Conservation (phyloP, 176 grass and related monocot genomes). For the Aegilops tauschii region DNA sequence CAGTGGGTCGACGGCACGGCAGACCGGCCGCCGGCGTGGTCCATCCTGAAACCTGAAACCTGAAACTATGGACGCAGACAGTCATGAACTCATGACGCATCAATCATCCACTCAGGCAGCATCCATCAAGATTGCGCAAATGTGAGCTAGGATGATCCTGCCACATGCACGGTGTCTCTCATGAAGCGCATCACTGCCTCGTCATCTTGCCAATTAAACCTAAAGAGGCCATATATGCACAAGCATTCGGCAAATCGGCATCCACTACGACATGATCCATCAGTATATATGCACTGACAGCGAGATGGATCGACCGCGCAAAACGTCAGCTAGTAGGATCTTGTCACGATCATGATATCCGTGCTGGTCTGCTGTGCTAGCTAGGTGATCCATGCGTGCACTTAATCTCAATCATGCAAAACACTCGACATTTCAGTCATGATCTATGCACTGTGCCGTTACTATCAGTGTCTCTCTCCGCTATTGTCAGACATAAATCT, state of each 20-base stretch:
- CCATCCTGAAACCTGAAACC: background rate
- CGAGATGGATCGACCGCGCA: background rate
- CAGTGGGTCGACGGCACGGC: background rate
- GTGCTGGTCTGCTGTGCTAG: background rate
- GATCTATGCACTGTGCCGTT: no score
- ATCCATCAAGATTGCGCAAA: background rate
- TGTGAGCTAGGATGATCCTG: constrained; percentile 15
- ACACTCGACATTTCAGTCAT: no score
- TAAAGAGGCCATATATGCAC: background rate
- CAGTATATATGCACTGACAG: no score
- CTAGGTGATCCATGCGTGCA: background rate
- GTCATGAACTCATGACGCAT: background rate
- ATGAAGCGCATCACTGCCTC: background rate
- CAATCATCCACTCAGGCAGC: background rate
- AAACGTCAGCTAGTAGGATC: background rate
- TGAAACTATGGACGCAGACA: no score
- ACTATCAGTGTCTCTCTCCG: no score
- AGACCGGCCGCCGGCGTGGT: no score
- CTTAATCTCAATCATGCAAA: background rate
- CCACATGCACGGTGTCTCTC: background rate
- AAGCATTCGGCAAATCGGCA: background rate
- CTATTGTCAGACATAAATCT: constrained; percentile 14
- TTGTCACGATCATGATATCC: constrained; percentile 15
- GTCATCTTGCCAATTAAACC: background rate
- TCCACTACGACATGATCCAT: background rate